Evolutionary conservation across 169 alveolate genomes (phyloP).

Genomic region (Babesia divergens): DNA sequence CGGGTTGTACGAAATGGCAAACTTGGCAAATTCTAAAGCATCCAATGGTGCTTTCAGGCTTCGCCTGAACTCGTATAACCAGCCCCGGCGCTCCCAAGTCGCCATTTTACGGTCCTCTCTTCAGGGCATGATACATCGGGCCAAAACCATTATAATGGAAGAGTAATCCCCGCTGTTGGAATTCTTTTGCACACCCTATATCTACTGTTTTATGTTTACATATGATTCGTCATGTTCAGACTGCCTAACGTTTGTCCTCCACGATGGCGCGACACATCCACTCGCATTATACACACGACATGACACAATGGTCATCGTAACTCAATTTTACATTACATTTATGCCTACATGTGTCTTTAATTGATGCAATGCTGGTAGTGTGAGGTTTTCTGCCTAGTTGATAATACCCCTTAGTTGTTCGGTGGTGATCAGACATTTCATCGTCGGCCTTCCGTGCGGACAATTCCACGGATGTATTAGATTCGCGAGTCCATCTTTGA

Average conservation of each 20-base stretch:
- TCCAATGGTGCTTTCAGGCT: not conserved
- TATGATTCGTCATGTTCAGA: no score
- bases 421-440: slow-evolving; percentile 71
- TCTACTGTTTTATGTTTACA: no score
- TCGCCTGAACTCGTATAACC: slow-evolving; percentile 35
- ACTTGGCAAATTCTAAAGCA: slow-evolving; percentile 12
- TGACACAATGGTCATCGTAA: no score
- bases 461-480: slow-evolving; percentile 98
- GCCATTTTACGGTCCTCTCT: slow-evolving; percentile 1
- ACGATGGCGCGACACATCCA: no score
- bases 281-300: no score
- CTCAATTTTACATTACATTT: no score
- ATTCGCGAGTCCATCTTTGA: slow-evolving; percentile 81
- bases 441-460: slow-evolving; percentile 99
- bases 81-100: not conserved
- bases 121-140: not conserved
- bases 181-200: no score
- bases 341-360: not conserved
- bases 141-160: not conserved
- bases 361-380: not conserved
- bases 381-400: not conserved
- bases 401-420: slow-evolving; percentile 30
- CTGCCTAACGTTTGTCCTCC: no score
- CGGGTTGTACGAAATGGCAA: slow-evolving; percentile 25
- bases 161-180: no score